Evolutionary conservation across 352 stramenopile genomes (phyloP).

Genomic region (Phytophthora rubi): DNA sequence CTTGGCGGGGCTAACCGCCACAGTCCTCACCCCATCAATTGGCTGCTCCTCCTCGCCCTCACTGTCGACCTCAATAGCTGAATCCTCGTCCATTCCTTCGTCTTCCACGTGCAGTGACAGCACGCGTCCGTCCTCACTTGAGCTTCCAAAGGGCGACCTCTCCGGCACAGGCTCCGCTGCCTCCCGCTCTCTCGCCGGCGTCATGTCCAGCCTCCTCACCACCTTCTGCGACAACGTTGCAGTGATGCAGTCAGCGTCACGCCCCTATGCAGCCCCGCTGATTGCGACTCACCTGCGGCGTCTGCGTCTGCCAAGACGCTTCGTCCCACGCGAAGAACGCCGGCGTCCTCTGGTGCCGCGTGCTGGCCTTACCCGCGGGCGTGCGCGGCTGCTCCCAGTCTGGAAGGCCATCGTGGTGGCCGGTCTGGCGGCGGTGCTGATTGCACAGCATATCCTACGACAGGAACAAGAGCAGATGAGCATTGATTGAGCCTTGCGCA

Average conservation of each 20-base stretch:
- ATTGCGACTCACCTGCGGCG: slow-evolving; percentile 21
- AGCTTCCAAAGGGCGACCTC: neutral
- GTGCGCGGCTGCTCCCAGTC: slow-evolving; percentile 49
- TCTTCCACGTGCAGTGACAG: slow-evolving; percentile 1
- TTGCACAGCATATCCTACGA: slow-evolving; percentile 56
- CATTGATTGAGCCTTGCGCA: neutral
- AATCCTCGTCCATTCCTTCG: slow-evolving; percentile 11
- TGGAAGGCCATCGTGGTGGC: slow-evolving; percentile 51
- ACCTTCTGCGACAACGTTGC: slow-evolving; percentile 22
- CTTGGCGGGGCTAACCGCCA: slow-evolving; percentile 31
- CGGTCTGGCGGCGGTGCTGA: slow-evolving; percentile 55
- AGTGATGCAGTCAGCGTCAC: slow-evolving; percentile 2
- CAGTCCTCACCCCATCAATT: slow-evolving; percentile 7
- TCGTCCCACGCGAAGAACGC: slow-evolving; percentile 64
- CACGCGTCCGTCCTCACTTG: neutral
- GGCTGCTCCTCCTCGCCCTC: slow-evolving; percentile 13
- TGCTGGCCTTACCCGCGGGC: slow-evolving; percentile 48
- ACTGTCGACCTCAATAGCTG: slow-evolving; percentile 24
- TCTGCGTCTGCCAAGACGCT: slow-evolving; percentile 27
- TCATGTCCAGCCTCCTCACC: slow-evolving; percentile 35
- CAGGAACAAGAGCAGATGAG: neutral
- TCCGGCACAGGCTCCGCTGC: slow-evolving; percentile 15
- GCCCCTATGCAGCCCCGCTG: too few species aligned
- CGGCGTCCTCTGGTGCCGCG: slow-evolving; percentile 26
- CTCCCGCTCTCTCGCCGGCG: slow-evolving; percentile 9